These are phyloP conservation scores for Coelastrella sp. DNA, from an alignment of 139 green algal species.

Conservation along the genomic window DNA sequence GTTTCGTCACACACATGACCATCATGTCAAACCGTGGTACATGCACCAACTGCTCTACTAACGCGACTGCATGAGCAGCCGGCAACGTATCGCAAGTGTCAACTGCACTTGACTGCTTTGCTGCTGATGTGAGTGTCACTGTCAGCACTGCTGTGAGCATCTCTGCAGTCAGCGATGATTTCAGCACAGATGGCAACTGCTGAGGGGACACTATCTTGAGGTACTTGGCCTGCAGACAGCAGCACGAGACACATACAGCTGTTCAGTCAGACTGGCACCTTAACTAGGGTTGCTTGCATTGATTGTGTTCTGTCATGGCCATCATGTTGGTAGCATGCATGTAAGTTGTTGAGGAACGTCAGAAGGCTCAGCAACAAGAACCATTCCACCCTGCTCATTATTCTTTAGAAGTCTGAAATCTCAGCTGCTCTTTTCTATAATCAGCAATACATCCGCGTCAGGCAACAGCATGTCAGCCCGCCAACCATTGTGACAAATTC, in stretches of 20 bases:
- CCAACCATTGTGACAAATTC: too few relatives aligned
- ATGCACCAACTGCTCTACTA: constrained; percentile 51
- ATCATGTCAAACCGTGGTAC: constrained; percentile 63
- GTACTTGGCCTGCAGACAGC: constrained; percentile 58
- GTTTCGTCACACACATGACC: constrained; percentile 52
- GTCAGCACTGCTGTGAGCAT: constrained; percentile 25
- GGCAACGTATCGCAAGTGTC: not conserved
- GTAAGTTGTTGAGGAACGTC: too few relatives aligned
- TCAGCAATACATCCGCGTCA: too few relatives aligned
- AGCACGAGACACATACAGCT: not conserved
- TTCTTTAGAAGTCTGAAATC: too few relatives aligned
- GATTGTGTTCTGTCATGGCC: not conserved
- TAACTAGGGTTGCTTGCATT: not conserved
- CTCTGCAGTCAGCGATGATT: constrained; percentile 65
- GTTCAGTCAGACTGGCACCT: not conserved
- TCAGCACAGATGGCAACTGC: constrained; percentile 72
- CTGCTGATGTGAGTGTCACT: constrained; percentile 20
- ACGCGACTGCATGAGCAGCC: constrained; percentile 25
- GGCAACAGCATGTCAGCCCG: too few relatives aligned
- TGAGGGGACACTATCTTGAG: constrained; percentile 60
- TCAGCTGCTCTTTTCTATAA: too few relatives aligned
- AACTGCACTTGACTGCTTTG: not conserved
- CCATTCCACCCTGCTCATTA: too few relatives aligned
- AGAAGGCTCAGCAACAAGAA: too few relatives aligned
- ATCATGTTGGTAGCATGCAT: too few relatives aligned